These are phyloP conservation scores for Cladosporium oxysporum DNA, from an alignment of 2,329 filamentous ascomycete species.

Conservation along the genomic window DNA sequence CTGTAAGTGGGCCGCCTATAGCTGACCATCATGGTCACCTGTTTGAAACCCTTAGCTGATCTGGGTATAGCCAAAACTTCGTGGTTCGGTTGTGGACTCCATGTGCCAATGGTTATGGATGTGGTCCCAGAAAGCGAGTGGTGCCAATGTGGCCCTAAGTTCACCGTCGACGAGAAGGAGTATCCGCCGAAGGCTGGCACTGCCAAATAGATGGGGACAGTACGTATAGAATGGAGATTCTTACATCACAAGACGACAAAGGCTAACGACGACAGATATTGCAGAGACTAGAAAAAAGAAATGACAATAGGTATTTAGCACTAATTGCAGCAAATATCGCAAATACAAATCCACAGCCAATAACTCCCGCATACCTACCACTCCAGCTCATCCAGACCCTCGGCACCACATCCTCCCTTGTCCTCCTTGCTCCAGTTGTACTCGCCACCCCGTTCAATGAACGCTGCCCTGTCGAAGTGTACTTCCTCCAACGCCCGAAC, in stretches of 20 bases:
- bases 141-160: conserved; percentile 64
- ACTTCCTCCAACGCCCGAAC: conserved; percentile 47
- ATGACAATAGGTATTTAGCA: background rate
- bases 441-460: conserved; percentile 48
- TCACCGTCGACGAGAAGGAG: conserved; percentile 58
- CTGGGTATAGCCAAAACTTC: conserved; percentile 25
- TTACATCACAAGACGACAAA: background rate
- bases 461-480: conserved; percentile 50
- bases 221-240: background rate
- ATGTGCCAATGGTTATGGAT: conserved; percentile 64
- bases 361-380: conserved; percentile 10
- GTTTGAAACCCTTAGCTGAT: background rate
- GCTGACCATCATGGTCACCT: conserved; percentile 12
- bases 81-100: conserved; percentile 40
- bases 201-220: background rate
- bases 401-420: conserved; percentile 13
- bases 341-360: too few relatives aligned
- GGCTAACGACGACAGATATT: background rate
- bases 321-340: background rate
- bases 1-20: background rate
- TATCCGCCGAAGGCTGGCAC: conserved; percentile 62
- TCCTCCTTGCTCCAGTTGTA: conserved; percentile 48
- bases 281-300: background rate
- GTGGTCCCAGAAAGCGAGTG: conserved; percentile 56
- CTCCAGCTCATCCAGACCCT: conserved; percentile 19